Percentiles rank a stretch among this genome's conserved stretches.
phyloP scores from a whole-genome alignment of 2,329 filamentous ascomycete species.

The Diaporthe eres region DNA sequence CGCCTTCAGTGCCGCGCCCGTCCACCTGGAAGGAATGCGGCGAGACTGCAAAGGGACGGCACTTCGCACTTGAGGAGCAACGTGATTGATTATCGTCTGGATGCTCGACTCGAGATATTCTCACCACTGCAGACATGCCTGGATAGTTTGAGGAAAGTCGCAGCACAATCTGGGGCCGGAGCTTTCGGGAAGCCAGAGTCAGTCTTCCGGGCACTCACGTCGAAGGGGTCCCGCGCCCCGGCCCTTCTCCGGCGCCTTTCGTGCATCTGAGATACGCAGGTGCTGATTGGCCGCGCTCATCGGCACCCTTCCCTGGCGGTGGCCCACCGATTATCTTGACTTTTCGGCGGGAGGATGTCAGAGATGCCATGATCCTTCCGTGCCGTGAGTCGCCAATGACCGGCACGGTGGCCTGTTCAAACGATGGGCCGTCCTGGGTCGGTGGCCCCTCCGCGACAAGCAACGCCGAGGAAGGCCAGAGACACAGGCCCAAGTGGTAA shows the following conservation, averaged over 20 bases:
- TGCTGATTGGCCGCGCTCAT: slow-evolving; percentile 38
- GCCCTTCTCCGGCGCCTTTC: slow-evolving; percentile 43
- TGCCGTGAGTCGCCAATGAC: slow-evolving; percentile 21
- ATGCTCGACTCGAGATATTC: background rate
- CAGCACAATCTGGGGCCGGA: slow-evolving; percentile 23
- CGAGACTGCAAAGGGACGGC: background rate
- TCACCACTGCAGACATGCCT: background rate
- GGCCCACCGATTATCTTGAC: slow-evolving; percentile 6
- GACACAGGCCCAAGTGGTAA: background rate
- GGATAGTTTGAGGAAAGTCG: background rate
- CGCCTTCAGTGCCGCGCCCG: background rate
- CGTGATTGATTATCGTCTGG: background rate
- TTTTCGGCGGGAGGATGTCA: slow-evolving; percentile 22
- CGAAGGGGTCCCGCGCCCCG: slow-evolving; percentile 28
- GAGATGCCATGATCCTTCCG: slow-evolving; percentile 15
- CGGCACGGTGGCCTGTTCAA: slow-evolving; percentile 23
- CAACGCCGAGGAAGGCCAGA: slow-evolving; percentile 1
- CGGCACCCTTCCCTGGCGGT: slow-evolving; percentile 25
- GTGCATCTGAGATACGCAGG: slow-evolving; percentile 9
- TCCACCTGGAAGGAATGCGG: background rate
- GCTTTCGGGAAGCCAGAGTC: slow-evolving; percentile 33
- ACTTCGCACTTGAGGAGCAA: background rate
- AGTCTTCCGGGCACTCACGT: slow-evolving; percentile 30
- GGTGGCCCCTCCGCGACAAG: background rate
- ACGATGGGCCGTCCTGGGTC: background rate